Evolutionary conservation across 2,329 filamentous ascomycete genomes (phyloP).

Genomic region (Ophiostoma tasmaniense): DNA sequence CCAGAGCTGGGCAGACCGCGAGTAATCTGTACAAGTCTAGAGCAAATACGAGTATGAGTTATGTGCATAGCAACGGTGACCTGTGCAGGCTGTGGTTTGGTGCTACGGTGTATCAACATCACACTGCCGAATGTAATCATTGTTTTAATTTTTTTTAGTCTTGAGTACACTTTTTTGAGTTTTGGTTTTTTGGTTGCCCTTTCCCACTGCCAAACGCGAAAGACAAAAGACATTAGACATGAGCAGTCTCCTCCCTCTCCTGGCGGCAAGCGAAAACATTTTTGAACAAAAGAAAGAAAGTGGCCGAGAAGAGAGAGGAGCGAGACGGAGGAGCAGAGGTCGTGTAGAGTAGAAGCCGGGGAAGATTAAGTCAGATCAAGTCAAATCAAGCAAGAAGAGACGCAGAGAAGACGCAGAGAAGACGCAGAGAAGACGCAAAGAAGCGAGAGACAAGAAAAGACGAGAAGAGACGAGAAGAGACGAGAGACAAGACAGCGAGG

Average conservation of each 20-base stretch:
- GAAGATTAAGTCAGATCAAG: not conserved
- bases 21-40: slow-evolving; percentile 20
- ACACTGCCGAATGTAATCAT: too few species aligned
- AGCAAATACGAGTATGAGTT: not conserved
- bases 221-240: not conserved
- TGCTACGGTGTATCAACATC: too few species aligned
- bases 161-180: slow-evolving; percentile 10
- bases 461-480: too few species aligned
- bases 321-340: too few species aligned
- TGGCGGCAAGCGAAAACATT: slow-evolving; percentile 6
- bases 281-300: slow-evolving; percentile 7
- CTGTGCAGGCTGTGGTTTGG: too few species aligned
- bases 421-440: not conserved
- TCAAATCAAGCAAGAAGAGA: not conserved
- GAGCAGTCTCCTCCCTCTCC: not conserved
- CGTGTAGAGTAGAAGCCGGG: not conserved
- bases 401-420: not conserved
- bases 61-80: not conserved
- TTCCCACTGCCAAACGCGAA: slow-evolving; percentile 7
- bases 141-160: slow-evolving; percentile 13
- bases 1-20: slow-evolving; percentile 65
- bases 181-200: slow-evolving; percentile 3
- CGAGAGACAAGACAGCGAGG: not conserved
- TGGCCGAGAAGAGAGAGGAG: not conserved
- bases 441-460: not conserved